Base-by-base conservation (phyloP, 2,329 filamentous ascomycete species). In the Emmonsiellopsis sp. region DNA sequence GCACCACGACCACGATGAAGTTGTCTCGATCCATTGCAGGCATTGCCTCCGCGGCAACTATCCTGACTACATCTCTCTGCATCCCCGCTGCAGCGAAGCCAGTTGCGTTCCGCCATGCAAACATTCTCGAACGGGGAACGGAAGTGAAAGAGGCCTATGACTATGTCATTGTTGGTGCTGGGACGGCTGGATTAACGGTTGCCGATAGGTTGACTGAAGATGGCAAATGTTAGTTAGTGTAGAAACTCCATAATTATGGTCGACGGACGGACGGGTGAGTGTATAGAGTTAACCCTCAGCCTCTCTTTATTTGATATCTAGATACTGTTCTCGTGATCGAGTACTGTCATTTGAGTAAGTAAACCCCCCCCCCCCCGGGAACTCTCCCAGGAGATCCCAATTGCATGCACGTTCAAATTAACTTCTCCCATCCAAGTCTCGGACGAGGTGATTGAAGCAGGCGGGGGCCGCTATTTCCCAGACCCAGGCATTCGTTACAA, bases 151-250 rank as follows among this genome's bases (percentile, higher is more conserved):
- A 27, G 21, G 21, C 42, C n/a, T 78, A 73, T 55, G 77, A 79
- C 64, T 75, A 70, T 54, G 66, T 79, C 48, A 66, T 79, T 31
- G 63, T 79, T 6, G 77, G 77, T 2, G 77, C 76, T 32, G 77
- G 77, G 1, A 76, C 77, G 5, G 64, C 76, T 0, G 77, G 77
- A 0, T 68, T 79, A 5, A 47, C 43, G 5, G n/a, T 53, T 14
- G 52, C 52, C 13, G 52, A 45, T 32, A 36, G 52, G 17, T 33
- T 53, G 32, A 49, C 44, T 5, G 52, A 53, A 49, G 32, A 49
- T 37, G 42, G 42, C 42, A 14, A 43, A 43, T 17, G 42, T 43
- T 17, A 43, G 42, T 43, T 14, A 27, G 21, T 5, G 3, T 27
- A 27, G 21, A 17, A 5, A 27, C 21, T 27, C 21, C 21, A 27